A percentile compares a stretch with the other conserved stretches of the same genome.
Evolutionary conservation across 108 stramenopile species (phyloP).

Genomic region (Discostella stelligeroides): DNA sequence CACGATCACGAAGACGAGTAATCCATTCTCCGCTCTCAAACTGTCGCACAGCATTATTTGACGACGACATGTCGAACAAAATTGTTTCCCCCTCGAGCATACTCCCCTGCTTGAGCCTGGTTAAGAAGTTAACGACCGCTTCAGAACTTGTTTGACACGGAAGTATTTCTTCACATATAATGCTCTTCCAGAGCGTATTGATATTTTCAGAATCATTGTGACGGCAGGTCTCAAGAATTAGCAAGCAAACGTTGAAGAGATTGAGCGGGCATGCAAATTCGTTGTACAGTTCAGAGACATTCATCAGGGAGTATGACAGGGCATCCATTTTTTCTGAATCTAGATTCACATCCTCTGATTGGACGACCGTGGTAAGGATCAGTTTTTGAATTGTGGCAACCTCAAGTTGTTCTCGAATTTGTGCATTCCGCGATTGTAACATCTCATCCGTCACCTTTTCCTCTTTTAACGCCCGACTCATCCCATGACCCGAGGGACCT

Average conservation of each 20-base stretch:
- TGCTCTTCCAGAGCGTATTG: slow-evolving; percentile 66
- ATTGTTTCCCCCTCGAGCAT: slow-evolving; percentile 46
- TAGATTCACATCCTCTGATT: slow-evolving; percentile 46
- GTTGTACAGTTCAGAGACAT: slow-evolving; percentile 77
- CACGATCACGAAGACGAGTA: slow-evolving; percentile 47
- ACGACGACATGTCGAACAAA: slow-evolving; percentile 15
- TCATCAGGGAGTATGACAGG: slow-evolving; percentile 54
- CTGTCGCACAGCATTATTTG: slow-evolving; percentile 20
- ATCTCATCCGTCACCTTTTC: slow-evolving; percentile 33
- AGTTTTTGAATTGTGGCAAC: slow-evolving; percentile 76
- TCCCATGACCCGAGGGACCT: neutral
- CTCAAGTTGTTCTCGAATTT: slow-evolving; percentile 62
- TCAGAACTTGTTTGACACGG: slow-evolving; percentile 66
- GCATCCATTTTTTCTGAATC: slow-evolving; percentile 52
- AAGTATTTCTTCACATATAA: slow-evolving; percentile 76
- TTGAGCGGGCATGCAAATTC: slow-evolving; percentile 65
- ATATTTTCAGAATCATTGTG: slow-evolving; percentile 59
- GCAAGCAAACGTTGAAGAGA: slow-evolving; percentile 78
- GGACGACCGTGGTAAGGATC: slow-evolving; percentile 59
- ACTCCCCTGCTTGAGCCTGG: slow-evolving; percentile 51
- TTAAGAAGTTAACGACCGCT: slow-evolving; percentile 47
- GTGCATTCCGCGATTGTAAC: slow-evolving; percentile 36
- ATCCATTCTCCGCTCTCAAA: slow-evolving; percentile 86
- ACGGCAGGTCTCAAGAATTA: slow-evolving; percentile 67
- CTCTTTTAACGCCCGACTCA: neutral